Percentiles rank a stretch among this genome's conserved stretches.
Evolutionary conservation across 495 filamentous ascomycete species (phyloP).

Genomic region (Hamigera avellanea): DNA sequence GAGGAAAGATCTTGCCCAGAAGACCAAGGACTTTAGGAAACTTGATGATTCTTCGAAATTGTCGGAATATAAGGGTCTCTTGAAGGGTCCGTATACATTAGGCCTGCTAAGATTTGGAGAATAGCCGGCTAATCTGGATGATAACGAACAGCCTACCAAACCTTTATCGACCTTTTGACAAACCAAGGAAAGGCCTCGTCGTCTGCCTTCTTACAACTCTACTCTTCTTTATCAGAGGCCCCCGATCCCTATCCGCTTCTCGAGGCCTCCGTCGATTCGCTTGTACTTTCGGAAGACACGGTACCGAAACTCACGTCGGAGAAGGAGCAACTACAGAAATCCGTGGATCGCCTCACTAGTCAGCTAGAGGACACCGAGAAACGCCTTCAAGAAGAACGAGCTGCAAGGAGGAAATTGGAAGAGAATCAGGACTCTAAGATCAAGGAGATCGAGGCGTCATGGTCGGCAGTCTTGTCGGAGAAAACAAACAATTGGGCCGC

Average conservation of each 20-base stretch:
- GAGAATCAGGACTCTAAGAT: slow-evolving; percentile 61
- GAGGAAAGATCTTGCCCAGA: slow-evolving; percentile 92
- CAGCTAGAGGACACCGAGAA: slow-evolving; percentile 82
- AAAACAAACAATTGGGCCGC: slow-evolving; percentile 94
- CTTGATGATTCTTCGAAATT: slow-evolving; percentile 85
- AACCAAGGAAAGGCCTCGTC: slow-evolving; percentile 89
- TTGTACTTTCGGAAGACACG: slow-evolving; percentile 81
- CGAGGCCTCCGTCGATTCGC: slow-evolving; percentile 89
- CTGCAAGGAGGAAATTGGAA: slow-evolving; percentile 61
- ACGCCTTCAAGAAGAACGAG: slow-evolving; percentile 60
- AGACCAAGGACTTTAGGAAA: slow-evolving; percentile 96
- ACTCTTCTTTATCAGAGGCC: slow-evolving; percentile 87
- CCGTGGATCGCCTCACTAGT: slow-evolving; percentile 67
- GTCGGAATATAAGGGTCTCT: slow-evolving; percentile 71
- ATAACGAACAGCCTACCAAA: slow-evolving; percentile 66
- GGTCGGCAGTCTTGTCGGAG: slow-evolving; percentile 85
- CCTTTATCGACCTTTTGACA: slow-evolving; percentile 90
- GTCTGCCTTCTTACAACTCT: slow-evolving; percentile 81
- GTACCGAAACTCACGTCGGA: slow-evolving; percentile 78
- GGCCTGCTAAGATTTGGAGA: slow-evolving; percentile 3
- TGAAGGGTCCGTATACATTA: slow-evolving; percentile 54
- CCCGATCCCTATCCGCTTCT: slow-evolving; percentile 94
- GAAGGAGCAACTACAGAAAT: slow-evolving; percentile 74
- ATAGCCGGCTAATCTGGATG: no score
- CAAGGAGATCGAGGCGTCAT: slow-evolving; percentile 80